These are phyloP conservation scores for Coemansia sp. DNA, from an alignment of 192 early-diverging fungal species.

Conservation along the genomic window DNA sequence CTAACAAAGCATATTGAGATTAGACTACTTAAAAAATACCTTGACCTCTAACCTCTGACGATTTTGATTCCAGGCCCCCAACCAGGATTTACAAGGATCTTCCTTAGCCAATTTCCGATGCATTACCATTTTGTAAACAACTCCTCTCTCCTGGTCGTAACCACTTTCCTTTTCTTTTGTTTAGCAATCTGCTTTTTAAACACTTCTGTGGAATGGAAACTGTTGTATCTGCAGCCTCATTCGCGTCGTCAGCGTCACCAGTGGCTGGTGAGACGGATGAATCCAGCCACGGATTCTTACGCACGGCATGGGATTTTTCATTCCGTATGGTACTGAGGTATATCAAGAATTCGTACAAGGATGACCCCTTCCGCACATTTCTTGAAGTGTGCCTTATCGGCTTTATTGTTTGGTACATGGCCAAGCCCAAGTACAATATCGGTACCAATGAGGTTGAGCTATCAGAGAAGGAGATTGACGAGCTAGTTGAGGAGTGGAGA, in stretches of 20 bases:
- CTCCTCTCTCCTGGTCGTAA: not conserved
- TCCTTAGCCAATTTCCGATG: not conserved
- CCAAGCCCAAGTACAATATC: constrained; percentile 76
- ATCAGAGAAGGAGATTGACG: constrained; percentile 92
- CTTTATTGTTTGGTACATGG: constrained; percentile 88
- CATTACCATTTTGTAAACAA: not conserved
- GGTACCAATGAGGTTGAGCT: constrained; percentile 74
- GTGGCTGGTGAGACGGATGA: constrained; percentile 1
- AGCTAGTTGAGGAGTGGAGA: constrained; percentile 91
- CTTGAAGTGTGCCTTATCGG: constrained; percentile 81
- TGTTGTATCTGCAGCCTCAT: constrained; percentile 4
- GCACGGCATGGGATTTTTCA: constrained; percentile 44
- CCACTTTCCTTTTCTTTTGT: not conserved
- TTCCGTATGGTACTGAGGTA: constrained; percentile 76
- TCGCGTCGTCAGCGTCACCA: not conserved
- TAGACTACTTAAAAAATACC: too few species aligned
- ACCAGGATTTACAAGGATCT: not conserved
- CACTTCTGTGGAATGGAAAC: constrained; percentile 17
- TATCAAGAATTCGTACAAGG: constrained; percentile 86
- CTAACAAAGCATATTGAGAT: not conserved
- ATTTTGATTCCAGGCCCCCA: not conserved
- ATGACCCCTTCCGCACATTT: constrained; percentile 86
- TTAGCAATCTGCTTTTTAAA: not conserved
- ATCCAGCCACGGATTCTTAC: constrained; percentile 26
- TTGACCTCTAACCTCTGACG: too few species aligned